These are phyloP conservation scores for Candida nemodendra DNA, from an alignment of 805 yeast species.

Conservation along the genomic window DNA sequence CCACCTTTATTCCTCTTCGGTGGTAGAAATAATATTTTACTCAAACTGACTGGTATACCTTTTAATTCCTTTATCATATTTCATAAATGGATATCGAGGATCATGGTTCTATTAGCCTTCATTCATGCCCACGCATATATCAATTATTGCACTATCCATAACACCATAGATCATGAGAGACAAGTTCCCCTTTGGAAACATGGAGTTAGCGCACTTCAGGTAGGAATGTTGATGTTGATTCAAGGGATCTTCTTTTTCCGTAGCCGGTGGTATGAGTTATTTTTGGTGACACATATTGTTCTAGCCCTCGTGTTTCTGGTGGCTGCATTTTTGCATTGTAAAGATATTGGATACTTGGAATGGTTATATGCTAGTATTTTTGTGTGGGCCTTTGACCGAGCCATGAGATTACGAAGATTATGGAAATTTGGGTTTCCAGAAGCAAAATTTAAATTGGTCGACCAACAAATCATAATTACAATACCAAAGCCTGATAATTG, in stretches of 20 bases:
- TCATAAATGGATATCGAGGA: constrained; percentile 45
- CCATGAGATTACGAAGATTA: constrained; percentile 36
- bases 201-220: constrained; percentile 33
- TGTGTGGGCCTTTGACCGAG: constrained; percentile 44
- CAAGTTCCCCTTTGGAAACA: constrained; percentile 13
- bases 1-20: constrained; percentile 57
- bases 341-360: constrained; percentile 39
- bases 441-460: constrained; percentile 18
- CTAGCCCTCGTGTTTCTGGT: constrained; percentile 43
- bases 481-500: constrained; percentile 47
- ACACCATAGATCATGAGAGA: constrained; percentile 5
- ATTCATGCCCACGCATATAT: constrained; percentile 35
- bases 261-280: constrained; percentile 45
- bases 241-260: constrained; percentile 48
- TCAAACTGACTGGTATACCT: constrained; percentile 52
- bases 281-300: constrained; percentile 42
- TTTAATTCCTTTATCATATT: constrained; percentile 40
- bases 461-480: constrained; percentile 22
- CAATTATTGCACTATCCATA: constrained; percentile 19
- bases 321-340: constrained; percentile 49
- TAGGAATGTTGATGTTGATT: constrained; percentile 42
- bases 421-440: constrained; percentile 27
- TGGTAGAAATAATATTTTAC: constrained; percentile 54
- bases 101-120: constrained; percentile 26
- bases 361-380: constrained; percentile 39